Conservation (phyloP, 768 basidiomycete species). For the Rhodotorula graminis region DNA sequence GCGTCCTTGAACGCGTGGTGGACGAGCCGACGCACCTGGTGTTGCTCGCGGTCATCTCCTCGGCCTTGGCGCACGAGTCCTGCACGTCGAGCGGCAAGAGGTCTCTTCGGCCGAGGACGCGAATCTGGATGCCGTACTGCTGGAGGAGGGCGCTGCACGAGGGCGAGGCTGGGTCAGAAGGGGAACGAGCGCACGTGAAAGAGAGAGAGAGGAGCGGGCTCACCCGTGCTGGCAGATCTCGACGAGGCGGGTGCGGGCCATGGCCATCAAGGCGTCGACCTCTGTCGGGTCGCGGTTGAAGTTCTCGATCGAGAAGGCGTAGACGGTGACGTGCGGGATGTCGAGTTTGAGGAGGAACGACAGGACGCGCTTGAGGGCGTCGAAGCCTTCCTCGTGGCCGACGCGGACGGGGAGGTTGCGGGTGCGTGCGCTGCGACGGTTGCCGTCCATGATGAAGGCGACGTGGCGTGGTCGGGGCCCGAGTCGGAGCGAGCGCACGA, state of each 20-base stretch:
- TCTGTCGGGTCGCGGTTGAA: constrained; percentile 82
- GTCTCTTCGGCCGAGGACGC: constrained; percentile 68
- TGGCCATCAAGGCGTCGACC: constrained; percentile 77
- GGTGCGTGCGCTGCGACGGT: constrained; percentile 71
- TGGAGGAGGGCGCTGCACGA: constrained; percentile 68
- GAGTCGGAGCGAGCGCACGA: constrained; percentile 65
- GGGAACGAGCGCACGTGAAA: background rate
- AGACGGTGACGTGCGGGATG: constrained; percentile 81
- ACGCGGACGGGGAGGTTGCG: constrained; percentile 28
- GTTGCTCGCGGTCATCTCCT: constrained; percentile 70
- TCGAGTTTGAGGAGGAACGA: constrained; percentile 68
- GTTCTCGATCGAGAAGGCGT: constrained; percentile 97
- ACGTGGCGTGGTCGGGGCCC: constrained; percentile 86
- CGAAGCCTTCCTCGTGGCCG: constrained; percentile 81
- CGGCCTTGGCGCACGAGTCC: constrained; percentile 63
- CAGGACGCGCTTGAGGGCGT: constrained; percentile 69
- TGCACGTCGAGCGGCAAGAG: constrained; percentile 77
- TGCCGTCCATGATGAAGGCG: constrained; percentile 97
- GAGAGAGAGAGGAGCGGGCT: constrained; percentile 44
- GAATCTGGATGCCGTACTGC: constrained; percentile 73
- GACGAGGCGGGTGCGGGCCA: constrained; percentile 70
- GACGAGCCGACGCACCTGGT: constrained; percentile 53
- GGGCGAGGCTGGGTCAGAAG: background rate
- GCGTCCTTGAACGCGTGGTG: too few species aligned
- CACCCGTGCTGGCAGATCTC: constrained; percentile 80